Base-by-base conservation (phyloP, 129 eudicot species). In the Lactuca saligna region DNA sequence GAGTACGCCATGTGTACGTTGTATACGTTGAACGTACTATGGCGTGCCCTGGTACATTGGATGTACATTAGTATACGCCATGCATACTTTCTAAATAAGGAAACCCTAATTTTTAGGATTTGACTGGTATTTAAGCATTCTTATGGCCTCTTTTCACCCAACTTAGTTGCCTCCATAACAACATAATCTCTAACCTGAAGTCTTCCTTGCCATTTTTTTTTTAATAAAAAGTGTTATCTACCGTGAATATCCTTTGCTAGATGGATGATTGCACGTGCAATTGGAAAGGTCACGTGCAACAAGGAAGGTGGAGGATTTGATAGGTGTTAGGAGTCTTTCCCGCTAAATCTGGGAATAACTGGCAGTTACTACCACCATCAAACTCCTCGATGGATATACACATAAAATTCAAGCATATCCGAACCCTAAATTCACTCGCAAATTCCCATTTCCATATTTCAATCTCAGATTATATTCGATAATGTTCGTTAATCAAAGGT, bases 381-480 rank as follows among this genome's bases (percentile, higher is more conserved):
- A 56, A 56, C 55, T 55, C 54, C 32, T 14, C 4, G 6, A 67
- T 53, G 38, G 32, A 67, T 67, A 6, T n/a, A 34, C 7, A 67
- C 49, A 8, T 29, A 5, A 60, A 59, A 46, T 60, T 57, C 66
- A 31, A 46, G 8, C 75, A 69, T 69, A 20, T 68, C 62, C 74
- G 37, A 74, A 65, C 79, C 79, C 79, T 74, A 74, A 74, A 32
- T 32, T 41, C 50, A 33, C 59, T 41, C 57, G 4, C 68, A 17
- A 49, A 31, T 60, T 29, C 5, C 61, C 61, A 29, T 35, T 46
- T 46, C 12, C 51, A 46, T 49, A 12, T 42, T 69, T 29, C 17
- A 10, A 57, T 42, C 46, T 41, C 8, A 8, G 29, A 53, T 60
- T 4, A 71, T 71, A 34, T 48, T 54, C 72, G 5, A 70, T 42